Percentiles rank a stretch among this genome's conserved stretches.
Conservation (phyloP, 2,329 filamentous ascomycete genomes). For the Cephalotrichum gorgonifer region DNA sequence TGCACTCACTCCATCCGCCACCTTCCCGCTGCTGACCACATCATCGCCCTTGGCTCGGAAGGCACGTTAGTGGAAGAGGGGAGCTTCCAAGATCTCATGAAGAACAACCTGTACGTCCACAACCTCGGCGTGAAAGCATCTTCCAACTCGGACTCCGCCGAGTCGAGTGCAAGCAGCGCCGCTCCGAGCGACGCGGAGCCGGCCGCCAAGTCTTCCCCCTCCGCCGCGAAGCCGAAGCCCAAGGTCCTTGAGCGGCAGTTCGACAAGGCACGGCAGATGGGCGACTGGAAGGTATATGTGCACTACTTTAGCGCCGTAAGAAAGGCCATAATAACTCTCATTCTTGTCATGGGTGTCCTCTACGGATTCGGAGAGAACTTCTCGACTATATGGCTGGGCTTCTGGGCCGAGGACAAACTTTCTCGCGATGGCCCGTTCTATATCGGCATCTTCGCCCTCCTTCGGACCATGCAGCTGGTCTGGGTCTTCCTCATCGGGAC, state of each 20-base stretch:
- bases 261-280: constrained; percentile 17
- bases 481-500: constrained; percentile 9
- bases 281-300: constrained; percentile 21
- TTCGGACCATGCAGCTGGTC: constrained; percentile 9
- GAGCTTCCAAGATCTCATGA: constrained; percentile 13
- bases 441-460: constrained; percentile 19
- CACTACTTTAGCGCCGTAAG: constrained; percentile 22
- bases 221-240: neutral
- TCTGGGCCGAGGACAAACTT: constrained; percentile 24
- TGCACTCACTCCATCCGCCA: constrained; percentile 17
- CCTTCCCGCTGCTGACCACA: constrained; percentile 28
- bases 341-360: constrained; percentile 12
- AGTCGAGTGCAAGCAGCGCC: neutral
- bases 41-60: constrained; percentile 31
- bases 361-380: constrained; percentile 18
- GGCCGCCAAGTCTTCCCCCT: neutral
- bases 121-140: constrained; percentile 21
- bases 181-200: neutral
- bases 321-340: constrained; percentile 7
- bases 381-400: constrained; percentile 28
- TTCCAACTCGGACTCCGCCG: neutral
- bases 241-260: neutral
- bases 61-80: constrained; percentile 33
- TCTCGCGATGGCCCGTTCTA: constrained; percentile 15
- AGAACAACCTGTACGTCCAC: constrained; percentile 25